phyloP scores from a whole-genome alignment of 2,329 filamentous ascomycete genomes.

The Penicillium sp. region DNA sequence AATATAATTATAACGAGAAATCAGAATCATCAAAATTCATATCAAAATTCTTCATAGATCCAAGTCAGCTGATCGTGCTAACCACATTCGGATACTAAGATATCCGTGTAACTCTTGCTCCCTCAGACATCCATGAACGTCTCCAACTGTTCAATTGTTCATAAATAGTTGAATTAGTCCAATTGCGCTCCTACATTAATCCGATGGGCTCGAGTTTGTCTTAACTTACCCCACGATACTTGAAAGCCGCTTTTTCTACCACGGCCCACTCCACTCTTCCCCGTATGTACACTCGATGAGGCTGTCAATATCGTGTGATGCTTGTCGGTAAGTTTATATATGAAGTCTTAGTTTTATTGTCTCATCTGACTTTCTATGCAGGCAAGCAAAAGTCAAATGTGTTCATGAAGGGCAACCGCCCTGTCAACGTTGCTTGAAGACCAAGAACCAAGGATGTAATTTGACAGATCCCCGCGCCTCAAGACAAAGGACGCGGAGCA shows the following conservation, averaged over 20 bases:
- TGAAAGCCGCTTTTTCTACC: constrained; percentile 1
- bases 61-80: constrained; percentile 6
- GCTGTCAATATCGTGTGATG: constrained; percentile 35
- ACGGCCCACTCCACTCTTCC: background rate
- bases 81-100: background rate
- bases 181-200: constrained; percentile 4
- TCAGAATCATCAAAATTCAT: background rate
- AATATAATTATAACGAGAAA: constrained; percentile 2
- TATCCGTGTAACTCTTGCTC: background rate
- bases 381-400: constrained; percentile 37
- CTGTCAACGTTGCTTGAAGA: constrained; percentile 31
- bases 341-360: background rate
- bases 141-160: background rate
- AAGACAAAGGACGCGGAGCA: constrained; percentile 3
- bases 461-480: constrained; percentile 31
- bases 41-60: background rate
- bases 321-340: constrained; percentile 27
- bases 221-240: background rate
- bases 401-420: constrained; percentile 33
- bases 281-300: constrained; percentile 24
- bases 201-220: background rate
- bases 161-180: background rate
- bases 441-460: constrained; percentile 21
- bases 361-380: constrained; percentile 5
- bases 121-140: background rate